A percentile compares a stretch with the other conserved stretches of the same genome.
phyloP scores from a whole-genome alignment of 164 flowering plant genomes.

The Vitis cinerea region DNA sequence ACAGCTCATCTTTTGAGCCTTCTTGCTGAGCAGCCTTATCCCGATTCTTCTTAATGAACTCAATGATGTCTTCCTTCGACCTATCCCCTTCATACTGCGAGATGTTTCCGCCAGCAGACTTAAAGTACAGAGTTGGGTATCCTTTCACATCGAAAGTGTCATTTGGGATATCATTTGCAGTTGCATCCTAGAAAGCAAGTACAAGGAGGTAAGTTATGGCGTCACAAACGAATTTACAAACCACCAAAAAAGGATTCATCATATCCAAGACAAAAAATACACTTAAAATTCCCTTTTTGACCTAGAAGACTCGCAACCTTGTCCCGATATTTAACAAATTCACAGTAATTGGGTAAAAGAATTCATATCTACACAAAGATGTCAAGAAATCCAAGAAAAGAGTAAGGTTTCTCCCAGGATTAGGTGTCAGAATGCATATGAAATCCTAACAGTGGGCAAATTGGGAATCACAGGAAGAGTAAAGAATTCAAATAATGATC shows the following conservation, averaged over 20 bases:
- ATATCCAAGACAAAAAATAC: no score
- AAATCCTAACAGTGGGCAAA: no score
- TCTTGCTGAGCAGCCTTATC: slow-evolving; percentile 34
- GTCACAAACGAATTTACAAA: not conserved
- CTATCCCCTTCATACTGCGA: slow-evolving; percentile 64
- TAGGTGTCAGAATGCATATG: no score
- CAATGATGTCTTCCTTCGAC: slow-evolving; percentile 62
- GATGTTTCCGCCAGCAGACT: slow-evolving; percentile 63
- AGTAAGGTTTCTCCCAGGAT: no score
- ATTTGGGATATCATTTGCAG: slow-evolving; percentile 73
- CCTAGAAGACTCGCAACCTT: no score
- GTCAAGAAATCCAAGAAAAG: no score
- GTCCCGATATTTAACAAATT: no score
- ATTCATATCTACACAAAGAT: no score
- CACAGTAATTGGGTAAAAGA: no score
- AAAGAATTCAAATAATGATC: no score
- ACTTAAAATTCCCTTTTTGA: no score
- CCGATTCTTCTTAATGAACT: slow-evolving; percentile 64
- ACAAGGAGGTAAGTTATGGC: not conserved
- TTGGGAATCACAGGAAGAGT: no score
- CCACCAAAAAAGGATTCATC: not conserved
- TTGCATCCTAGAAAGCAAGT: slow-evolving; percentile 61
- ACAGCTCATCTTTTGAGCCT: slow-evolving; percentile 59
- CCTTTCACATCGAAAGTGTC: slow-evolving; percentile 70
- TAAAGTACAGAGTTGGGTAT: slow-evolving; percentile 82